A percentile compares a stretch with the other conserved stretches of the same genome.
Conservation (phyloP, 345 rosid species). For the Dovyalis caffra region DNA sequence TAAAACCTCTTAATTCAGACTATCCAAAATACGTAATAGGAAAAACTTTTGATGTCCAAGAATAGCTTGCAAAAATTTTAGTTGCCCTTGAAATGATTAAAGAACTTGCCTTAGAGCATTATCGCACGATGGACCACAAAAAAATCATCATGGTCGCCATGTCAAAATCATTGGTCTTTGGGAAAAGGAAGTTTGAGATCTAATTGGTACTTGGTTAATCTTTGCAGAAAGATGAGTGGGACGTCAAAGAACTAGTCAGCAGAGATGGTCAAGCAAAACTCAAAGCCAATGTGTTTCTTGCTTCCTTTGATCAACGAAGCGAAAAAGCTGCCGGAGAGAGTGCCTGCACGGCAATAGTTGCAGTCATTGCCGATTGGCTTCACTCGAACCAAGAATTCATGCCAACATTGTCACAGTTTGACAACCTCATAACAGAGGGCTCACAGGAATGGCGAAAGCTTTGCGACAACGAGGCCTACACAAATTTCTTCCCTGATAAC, state of each 20-base stretch:
- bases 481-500: constrained; percentile 22
- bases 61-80: background rate
- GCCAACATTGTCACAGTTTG: constrained; percentile 29
- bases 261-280: constrained; percentile 43
- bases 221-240: constrained; percentile 28
- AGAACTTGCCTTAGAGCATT: background rate
- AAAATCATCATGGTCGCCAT: background rate
- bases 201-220: too few species aligned
- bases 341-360: constrained; percentile 35
- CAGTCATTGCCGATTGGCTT: constrained; percentile 32
- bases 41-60: background rate
- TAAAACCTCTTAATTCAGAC: background rate
- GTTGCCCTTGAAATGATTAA: background rate
- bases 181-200: background rate
- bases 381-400: constrained; percentile 22
- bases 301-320: constrained; percentile 44
- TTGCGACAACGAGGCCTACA: constrained; percentile 14
- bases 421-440: constrained; percentile 33
- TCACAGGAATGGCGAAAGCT: constrained; percentile 38
- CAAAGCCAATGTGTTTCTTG: constrained; percentile 31
- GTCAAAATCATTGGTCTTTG: background rate
- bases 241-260: constrained; percentile 31
- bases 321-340: constrained; percentile 35
- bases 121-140: background rate
- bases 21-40: background rate